Conservation (phyloP, 2,329 filamentous ascomycete genomes). For the Scleromitrula shiraiana region DNA sequence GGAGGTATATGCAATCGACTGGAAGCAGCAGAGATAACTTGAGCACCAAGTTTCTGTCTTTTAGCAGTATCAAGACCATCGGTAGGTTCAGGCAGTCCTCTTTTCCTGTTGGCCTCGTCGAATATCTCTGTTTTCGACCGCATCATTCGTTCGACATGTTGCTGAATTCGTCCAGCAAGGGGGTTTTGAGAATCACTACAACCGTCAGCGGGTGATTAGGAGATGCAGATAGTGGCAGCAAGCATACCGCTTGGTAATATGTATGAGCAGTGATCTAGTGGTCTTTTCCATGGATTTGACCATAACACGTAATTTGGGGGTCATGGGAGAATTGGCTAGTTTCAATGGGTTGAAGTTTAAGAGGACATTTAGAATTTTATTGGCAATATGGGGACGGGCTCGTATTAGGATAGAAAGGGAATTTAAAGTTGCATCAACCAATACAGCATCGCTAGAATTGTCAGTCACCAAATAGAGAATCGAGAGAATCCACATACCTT, state of each 20-base stretch:
- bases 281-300: slow-evolving; percentile 95
- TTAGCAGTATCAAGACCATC: slow-evolving; percentile 72
- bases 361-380: slow-evolving; percentile 76
- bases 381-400: slow-evolving; percentile 69
- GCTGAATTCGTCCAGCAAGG: slow-evolving; percentile 69
- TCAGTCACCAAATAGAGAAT: slow-evolving; percentile 31
- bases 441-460: slow-evolving; percentile 63
- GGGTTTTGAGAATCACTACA: slow-evolving; percentile 72
- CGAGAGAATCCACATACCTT: slow-evolving; percentile 49
- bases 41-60: slow-evolving; percentile 60
- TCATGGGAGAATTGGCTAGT: slow-evolving; percentile 68
- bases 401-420: slow-evolving; percentile 76
- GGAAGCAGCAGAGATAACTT: slow-evolving; percentile 29
- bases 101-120: slow-evolving; percentile 72
- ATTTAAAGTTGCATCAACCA: slow-evolving; percentile 89
- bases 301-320: slow-evolving; percentile 70
- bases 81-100: slow-evolving; percentile 61
- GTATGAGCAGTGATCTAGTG: slow-evolving; percentile 71
- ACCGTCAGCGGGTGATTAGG: slow-evolving; percentile 20
- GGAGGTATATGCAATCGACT: slow-evolving; percentile 45
- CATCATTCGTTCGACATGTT: slow-evolving; percentile 76
- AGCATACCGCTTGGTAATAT: slow-evolving; percentile 67
- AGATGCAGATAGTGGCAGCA: background rate
- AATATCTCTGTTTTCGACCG: slow-evolving; percentile 70
- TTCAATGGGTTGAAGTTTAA: slow-evolving; percentile 89